Percentiles rank a stretch among this genome's conserved stretches.
These are phyloP conservation scores for Zarea fungicola DNA, from an alignment of 2,329 filamentous ascomycete species.

Conservation along the genomic window DNA sequence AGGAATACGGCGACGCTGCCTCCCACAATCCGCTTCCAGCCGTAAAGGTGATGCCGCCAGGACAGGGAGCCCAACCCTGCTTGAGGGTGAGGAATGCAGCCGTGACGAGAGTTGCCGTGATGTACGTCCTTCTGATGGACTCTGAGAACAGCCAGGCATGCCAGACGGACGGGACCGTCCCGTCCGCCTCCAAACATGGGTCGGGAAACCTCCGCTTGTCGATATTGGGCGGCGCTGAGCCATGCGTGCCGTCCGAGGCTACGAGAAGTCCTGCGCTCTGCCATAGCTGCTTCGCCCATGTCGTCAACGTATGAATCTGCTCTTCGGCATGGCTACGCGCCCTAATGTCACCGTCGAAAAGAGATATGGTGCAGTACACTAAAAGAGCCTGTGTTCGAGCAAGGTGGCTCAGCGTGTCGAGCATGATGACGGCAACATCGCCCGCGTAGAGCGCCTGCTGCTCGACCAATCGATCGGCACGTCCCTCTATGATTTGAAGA, in stretches of 20 bases:
- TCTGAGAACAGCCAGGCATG: conserved; percentile 21
- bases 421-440: background rate
- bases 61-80: conserved; percentile 15
- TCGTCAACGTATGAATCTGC: background rate
- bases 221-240: background rate
- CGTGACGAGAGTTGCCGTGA: conserved; percentile 15
- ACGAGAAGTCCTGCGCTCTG: background rate
- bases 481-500: background rate
- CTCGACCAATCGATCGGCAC: conserved; percentile 4
- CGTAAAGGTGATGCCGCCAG: conserved; percentile 20
- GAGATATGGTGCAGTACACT: conserved; percentile 8
- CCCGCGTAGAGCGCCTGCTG: conserved; percentile 1
- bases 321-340: conserved; percentile 8
- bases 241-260: background rate
- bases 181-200: background rate
- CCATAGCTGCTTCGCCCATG: conserved; percentile 2
- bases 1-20: conserved; percentile 14
- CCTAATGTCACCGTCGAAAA: conserved; percentile 13
- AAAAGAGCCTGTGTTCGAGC: conserved; percentile 10
- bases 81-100: conserved; percentile 15
- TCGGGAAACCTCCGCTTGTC: background rate
- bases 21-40: conserved; percentile 18
- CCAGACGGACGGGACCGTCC: conserved; percentile 14
- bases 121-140: conserved; percentile 21
- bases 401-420: conserved; percentile 6